Percentiles rank a stretch among this genome's conserved stretches.
These are phyloP conservation scores for Cryptosporidium sp. DNA, from an alignment of 169 alveolate species.

Conservation along the genomic window DNA sequence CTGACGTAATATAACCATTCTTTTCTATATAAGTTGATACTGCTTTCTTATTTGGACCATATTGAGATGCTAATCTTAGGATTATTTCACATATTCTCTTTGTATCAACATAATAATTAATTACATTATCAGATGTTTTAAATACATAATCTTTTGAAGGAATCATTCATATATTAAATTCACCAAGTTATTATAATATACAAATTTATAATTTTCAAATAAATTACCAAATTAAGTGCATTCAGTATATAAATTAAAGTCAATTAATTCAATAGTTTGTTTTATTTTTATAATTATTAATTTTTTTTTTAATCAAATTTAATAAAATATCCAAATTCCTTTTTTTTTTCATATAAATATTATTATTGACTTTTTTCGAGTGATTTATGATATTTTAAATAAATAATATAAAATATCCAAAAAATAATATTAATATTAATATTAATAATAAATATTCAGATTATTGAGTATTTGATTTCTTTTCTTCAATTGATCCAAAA, in stretches of 20 bases:
- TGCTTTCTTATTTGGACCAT: slow-evolving; percentile 43
- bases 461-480: neutral
- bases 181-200: neutral
- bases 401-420: neutral
- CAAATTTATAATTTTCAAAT: neutral
- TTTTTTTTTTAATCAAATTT: too few species aligned
- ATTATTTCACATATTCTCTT: slow-evolving; percentile 32
- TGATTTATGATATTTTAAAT: neutral
- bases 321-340: too few species aligned
- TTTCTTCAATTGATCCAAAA: neutral
- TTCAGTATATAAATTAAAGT: too few species aligned
- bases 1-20: neutral
- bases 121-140: slow-evolving; percentile 11
- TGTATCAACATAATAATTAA: slow-evolving; percentile 26
- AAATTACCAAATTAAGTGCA: too few species aligned
- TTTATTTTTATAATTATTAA: too few species aligned
- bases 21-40: slow-evolving; percentile 22
- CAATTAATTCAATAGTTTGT: too few species aligned
- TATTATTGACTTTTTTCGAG: neutral
- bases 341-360: neutral
- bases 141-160: slow-evolving; percentile 26
- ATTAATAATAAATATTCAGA: neutral
- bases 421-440: neutral
- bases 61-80: slow-evolving; percentile 37
- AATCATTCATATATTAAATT: slow-evolving; percentile 14